phyloP scores from a whole-genome alignment of 2,329 filamentous ascomycete genomes.

The Fusarium kyushuense region DNA sequence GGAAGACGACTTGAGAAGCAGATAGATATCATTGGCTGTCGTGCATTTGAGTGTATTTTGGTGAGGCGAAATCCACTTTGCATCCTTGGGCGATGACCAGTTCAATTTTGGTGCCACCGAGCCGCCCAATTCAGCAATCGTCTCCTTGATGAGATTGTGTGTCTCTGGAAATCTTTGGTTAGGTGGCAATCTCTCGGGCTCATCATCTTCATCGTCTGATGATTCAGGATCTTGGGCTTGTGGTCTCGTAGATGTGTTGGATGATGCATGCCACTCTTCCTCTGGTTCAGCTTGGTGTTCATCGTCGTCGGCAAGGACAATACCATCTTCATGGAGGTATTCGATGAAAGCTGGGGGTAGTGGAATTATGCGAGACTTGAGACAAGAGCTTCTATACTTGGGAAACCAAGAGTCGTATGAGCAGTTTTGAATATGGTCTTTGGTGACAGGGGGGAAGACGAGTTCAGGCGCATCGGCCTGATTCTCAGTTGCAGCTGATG shows the following conservation, averaged over 20 bases:
- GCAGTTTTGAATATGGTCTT: conserved; percentile 91
- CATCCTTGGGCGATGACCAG: conserved; percentile 97
- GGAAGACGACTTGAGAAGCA: conserved; percentile 92
- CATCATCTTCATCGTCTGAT: conserved; percentile 62
- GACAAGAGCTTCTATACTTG: conserved; percentile 82
- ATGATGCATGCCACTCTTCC: conserved; percentile 61
- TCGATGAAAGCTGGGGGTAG: conserved; percentile 80
- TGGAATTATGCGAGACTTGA: conserved; percentile 87
- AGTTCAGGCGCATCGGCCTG: conserved; percentile 52
- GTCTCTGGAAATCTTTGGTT: conserved; percentile 75
- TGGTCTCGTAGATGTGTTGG: conserved; percentile 44
- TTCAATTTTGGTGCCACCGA: conserved; percentile 93
- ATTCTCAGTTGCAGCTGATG: conserved; percentile 13
- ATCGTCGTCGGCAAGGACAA: conserved; percentile 81
- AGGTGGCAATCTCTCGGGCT: conserved; percentile 57
- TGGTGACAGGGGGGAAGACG: conserved; percentile 85
- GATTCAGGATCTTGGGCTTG: conserved; percentile 59
- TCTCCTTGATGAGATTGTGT: conserved; percentile 80
- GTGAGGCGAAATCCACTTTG: conserved; percentile 87
- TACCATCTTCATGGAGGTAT: conserved; percentile 93
- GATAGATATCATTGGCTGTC: conserved; percentile 89
- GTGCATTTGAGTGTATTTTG: conserved; percentile 92
- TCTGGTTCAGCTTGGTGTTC: conserved; percentile 67
- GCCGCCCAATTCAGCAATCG: conserved; percentile 84
- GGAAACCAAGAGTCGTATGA: conserved; percentile 95